Evolutionary conservation across 306 rosid species (phyloP), one percentile per base, ranked within the genome.

Genomic region (Geum urbanum): DNA sequence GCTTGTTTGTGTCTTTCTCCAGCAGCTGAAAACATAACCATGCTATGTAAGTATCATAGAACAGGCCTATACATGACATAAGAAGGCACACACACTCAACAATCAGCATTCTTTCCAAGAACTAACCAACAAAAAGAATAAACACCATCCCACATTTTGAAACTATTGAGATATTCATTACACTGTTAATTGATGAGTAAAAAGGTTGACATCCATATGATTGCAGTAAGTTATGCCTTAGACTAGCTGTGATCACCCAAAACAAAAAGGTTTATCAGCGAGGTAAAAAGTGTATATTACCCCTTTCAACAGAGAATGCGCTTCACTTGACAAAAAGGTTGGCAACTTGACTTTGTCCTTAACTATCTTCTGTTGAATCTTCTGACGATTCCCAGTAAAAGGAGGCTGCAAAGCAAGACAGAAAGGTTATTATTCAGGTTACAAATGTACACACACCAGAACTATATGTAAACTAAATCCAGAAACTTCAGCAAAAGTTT

Each of bases 331-430:
- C 82, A 92, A 81, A 85, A 69, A 92, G 58, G 89, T 79, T 4
- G 98, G 98, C 84, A 92, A 75, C 89, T 92, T 92, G 62, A 92
- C 80, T 87, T 85, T 92, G 67, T 92, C 98, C 81, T 86, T 92
- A 8, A 92, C 85, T 74, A 92, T 86, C 92, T 84, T 92, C 77
- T 84, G 91, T 82, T 92, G 98, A 63, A 90, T 84, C 76, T 84
- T 92, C 67, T 82, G 82, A 46, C 96, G 87, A 77, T 84, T 92
- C 72, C 98, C 97, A 77, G 84, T 81, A 68, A 85, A 92, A 39
- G 98, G 98, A 13, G 98, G 97, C 98, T 92, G 86, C 86, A 85
- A 77, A 35, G 45, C 48, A 68, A 72, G 64, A 76, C 18, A 20
- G 24, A n/a, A 51, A 51, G 10, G 8, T 51, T 32, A 2, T 32